phyloP scores from a whole-genome alignment of 306 rosid genomes.

The Alnus glutinosa region DNA sequence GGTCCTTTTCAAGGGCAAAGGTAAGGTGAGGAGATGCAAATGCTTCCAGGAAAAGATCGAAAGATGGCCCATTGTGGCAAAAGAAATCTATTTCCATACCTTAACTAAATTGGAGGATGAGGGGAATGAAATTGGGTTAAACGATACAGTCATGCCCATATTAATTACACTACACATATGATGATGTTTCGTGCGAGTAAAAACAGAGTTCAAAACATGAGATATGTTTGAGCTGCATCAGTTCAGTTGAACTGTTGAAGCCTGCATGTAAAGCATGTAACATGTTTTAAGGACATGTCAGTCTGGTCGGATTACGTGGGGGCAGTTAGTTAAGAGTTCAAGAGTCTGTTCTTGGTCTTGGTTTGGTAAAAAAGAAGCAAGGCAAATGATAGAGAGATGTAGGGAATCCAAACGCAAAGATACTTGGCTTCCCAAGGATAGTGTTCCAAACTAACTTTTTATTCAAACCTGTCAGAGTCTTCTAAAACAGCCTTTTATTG shows the following conservation, averaged over 20 bases:
- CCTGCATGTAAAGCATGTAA: neutral
- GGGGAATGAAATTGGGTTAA: neutral
- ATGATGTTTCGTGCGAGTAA: neutral
- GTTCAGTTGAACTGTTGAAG: conserved; percentile 12
- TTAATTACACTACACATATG: neutral
- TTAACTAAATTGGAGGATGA: neutral
- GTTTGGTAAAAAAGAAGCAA: conserved; percentile 57
- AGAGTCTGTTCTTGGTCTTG: conserved; percentile 41
- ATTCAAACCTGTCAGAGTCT: conserved; percentile 87
- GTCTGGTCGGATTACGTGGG: conserved; percentile 39
- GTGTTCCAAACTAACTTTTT: conserved; percentile 74
- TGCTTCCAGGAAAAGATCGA: too few species aligned
- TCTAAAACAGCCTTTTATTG: conserved; percentile 79
- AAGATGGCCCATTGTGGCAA: too few species aligned
- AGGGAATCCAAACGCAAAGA: conserved; percentile 59
- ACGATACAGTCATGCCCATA: neutral
- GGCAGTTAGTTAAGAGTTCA: conserved; percentile 35
- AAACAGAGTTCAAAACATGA: neutral
- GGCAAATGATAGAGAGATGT: conserved; percentile 52
- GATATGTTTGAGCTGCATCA: conserved; percentile 20
- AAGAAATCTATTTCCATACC: too few species aligned
- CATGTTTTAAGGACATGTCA: conserved; percentile 41
- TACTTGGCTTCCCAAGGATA: conserved; percentile 87
- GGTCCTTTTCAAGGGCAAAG: too few species aligned
- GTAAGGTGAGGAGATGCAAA: too few species aligned